phyloP scores from a whole-genome alignment of 164 flowering plant genomes.

The Magnolia kwangsiensis region DNA sequence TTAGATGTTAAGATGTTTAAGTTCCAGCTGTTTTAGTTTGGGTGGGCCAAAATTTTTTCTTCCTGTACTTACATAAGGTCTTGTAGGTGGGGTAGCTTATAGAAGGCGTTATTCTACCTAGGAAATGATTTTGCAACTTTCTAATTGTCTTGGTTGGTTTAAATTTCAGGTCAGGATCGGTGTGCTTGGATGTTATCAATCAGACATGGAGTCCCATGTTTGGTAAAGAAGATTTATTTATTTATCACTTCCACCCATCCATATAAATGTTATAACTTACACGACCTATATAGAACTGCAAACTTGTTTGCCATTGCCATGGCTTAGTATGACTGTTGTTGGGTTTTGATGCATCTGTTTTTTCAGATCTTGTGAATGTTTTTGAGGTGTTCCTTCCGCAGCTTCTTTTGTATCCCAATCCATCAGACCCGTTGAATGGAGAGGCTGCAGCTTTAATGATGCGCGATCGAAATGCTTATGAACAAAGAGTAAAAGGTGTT shows the following conservation, averaged over 20 bases:
- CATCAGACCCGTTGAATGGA: constrained; percentile 94
- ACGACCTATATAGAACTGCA: background rate
- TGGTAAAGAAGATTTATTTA: constrained; percentile 38
- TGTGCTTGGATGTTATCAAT: constrained; percentile 93
- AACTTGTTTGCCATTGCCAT: background rate
- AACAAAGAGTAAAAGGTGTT: constrained; percentile 80
- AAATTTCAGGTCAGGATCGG: constrained; percentile 90
- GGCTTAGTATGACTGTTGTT: background rate
- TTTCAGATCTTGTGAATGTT: constrained; percentile 82
- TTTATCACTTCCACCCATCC: background rate
- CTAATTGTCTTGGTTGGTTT: constrained; percentile 7
- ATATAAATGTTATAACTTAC: background rate
- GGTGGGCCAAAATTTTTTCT: background rate
- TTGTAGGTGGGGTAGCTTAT: background rate
- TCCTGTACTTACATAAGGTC: background rate
- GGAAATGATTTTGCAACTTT: background rate
- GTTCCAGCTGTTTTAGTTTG: background rate
- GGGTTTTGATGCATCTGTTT: constrained; percentile 11
- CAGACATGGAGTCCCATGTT: constrained; percentile 99
- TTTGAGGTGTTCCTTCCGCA: constrained; percentile 97
- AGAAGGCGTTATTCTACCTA: background rate
- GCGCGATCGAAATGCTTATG: constrained; percentile 77
- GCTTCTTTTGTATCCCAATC: constrained; percentile 87
- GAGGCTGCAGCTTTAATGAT: constrained; percentile 97
- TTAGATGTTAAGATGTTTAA: background rate